These are phyloP conservation scores for Fusarium musae DNA, from an alignment of 2,329 filamentous ascomycete species.

Conservation along the genomic window DNA sequence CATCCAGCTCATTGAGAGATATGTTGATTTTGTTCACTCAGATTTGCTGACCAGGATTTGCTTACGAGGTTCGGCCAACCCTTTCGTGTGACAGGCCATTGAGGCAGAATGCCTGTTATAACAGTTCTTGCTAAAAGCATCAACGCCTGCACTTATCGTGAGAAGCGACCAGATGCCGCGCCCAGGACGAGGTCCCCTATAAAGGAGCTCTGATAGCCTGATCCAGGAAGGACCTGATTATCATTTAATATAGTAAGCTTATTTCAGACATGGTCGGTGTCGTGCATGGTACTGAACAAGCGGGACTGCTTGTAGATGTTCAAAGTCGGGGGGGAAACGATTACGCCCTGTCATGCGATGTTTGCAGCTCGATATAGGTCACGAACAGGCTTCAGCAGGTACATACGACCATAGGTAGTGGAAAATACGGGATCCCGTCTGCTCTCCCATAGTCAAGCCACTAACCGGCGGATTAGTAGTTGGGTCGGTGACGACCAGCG, in stretches of 20 bases:
- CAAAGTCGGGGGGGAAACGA: no score
- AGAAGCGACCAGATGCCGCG: not conserved
- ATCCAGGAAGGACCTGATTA: rapidly evolving
- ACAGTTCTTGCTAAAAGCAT: no score
- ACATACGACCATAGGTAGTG: not conserved
- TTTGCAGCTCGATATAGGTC: rapidly evolving
- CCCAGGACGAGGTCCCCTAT: rapidly evolving
- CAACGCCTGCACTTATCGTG: rapidly evolving
- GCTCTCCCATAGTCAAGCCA: not conserved
- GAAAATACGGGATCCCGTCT: not conserved
- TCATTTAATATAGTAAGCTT: rapidly evolving
- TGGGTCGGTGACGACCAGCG: not conserved
- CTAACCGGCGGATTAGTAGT: not conserved
- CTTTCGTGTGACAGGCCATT: no score
- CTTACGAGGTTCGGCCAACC: no score
- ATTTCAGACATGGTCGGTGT: not conserved
- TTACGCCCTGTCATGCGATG: no score
- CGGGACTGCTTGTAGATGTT: not conserved
- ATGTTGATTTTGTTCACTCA: no score
- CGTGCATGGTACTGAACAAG: not conserved
- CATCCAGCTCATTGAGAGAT: no score
- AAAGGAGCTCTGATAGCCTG: rapidly evolving
- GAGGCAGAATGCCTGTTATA: no score
- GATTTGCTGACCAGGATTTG: no score
- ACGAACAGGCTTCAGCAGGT: rapidly evolving